Conservation (phyloP, 192 early-diverging fungal species). For the Mortierella claussenii region DNA sequence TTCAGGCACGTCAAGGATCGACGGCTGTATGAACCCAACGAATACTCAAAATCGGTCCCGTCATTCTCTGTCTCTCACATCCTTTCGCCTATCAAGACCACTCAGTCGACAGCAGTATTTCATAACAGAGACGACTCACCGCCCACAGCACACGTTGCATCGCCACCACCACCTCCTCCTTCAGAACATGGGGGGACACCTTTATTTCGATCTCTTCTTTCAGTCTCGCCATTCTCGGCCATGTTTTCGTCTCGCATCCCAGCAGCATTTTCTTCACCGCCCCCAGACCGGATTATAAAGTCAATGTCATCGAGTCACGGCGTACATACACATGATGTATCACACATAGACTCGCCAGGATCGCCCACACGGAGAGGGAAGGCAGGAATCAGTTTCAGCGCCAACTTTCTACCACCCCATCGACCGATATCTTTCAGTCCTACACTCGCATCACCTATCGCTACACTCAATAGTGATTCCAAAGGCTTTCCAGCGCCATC, state of each 20-base stretch:
- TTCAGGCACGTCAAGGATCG: slow-evolving; percentile 13
- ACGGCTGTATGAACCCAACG: slow-evolving; percentile 30
- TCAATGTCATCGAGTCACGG: neutral
- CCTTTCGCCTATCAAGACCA: slow-evolving; percentile 4
- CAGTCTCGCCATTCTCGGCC: slow-evolving; percentile 36
- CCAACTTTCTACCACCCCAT: neutral
- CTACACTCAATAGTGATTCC: no score
- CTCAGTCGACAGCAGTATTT: neutral
- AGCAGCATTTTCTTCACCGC: neutral
- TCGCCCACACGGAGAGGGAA: neutral
- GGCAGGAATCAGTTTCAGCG: neutral
- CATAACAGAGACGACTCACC: neutral
- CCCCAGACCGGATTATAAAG: neutral
- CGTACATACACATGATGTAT: neutral
- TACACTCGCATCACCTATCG: neutral
- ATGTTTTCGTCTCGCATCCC: slow-evolving; percentile 20
- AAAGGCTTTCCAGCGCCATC: no score
- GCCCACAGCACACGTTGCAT: neutral
- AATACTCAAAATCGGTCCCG: slow-evolving; percentile 40
- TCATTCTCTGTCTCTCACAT: slow-evolving; percentile 21
- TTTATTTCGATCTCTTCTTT: slow-evolving; percentile 29
- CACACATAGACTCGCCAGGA: neutral
- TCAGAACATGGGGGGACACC: slow-evolving; percentile 28
- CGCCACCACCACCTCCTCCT: neutral
- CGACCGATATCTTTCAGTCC: slow-evolving; percentile 24